Base-by-base conservation (phyloP, 352 stramenopile genomes). In the Poterioochromonas sp. region DNA sequence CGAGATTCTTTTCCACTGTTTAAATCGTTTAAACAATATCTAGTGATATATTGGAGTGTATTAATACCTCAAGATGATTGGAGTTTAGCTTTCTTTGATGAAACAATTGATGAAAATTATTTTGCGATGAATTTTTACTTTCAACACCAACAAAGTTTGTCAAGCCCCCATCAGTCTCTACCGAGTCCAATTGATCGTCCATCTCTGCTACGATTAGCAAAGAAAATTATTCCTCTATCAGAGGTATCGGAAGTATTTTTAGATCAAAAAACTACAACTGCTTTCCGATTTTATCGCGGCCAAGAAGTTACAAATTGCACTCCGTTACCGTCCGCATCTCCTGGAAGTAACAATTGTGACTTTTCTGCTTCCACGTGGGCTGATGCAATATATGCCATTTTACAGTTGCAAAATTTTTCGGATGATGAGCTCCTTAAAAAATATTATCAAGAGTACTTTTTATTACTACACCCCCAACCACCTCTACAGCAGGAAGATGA, bases 201-300 rank as follows among this genome's bases (percentile, higher is more conserved):
- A 37, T 8, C 12, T 29, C 26, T 11, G 58, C 58, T 39, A 11
- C 12, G 34, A 68, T 8, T 11, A 26, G 58, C 58, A 18, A 11
- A 8, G 12, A 32, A 39, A 11, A 68, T 39, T 11, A 32, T 68
- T 11, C 58, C 58, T 15, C 8, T 68, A 26, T 68, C 58, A 18
- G 58, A 68, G 29, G 26, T 68, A 5, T 12, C 58, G 11, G 58
- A 68, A 8, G 58, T 68, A 5, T 68, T 29, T 35, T 18, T 68
- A 5, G 58, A 68, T 11, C 58, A 5, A 11, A 12, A 68, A 8
- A 68, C 12, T 18, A 12, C 26, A 32, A 39, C 58, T 11, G 26
- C 34, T 39, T 68, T 68, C 29, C 58, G 58, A 40, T 8, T 68
- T 8, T 68, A 68, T 68, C 58, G 58, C 29, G 58, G 58, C 12